Base-by-base conservation (phyloP, 163 green algal species). In the Scenedesmus sp. region DNA sequence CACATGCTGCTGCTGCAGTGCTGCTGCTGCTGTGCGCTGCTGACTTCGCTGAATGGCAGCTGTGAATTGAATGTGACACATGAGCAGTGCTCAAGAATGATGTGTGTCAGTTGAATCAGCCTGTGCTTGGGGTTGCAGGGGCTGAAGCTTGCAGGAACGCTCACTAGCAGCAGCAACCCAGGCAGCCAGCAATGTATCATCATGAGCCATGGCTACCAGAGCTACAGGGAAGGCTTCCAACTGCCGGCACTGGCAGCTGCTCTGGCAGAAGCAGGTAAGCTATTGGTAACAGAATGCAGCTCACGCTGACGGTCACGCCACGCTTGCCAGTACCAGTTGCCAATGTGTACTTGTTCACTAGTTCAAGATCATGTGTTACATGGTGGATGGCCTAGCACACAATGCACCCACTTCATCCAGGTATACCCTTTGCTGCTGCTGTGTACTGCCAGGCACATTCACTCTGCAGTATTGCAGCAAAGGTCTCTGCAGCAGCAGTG, bases 191-290 rank as follows among this genome's bases (percentile, higher is more conserved):
- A 84, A 55, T 86, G 70, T 34, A 90, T 94, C 0, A 90, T 96
- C 18, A 82, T 96, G 54, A 96, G 94, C 74, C 94, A 96, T 67
- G 94, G 94, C 9, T 96, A 95, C 82, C 76, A 84, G 1, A 81
- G 34, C 26, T 20, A 57, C 60, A 96, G 94, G 81, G 92, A 96
- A 59, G 90, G 88, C 1, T 93, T 94, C 52, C 82, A 93, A 13
- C 77, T 95, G 57, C 90, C 90, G 13, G 26, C 56, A 26, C 23
- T 96, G 1, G 94, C 94, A n/a, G 57, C 77, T 5, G 89, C 82
- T 62, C 83, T 95, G 1, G 92, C 89, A 34, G 59, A 55, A 67
- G 86, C 88, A 82, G 77, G 55, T 87, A 13, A 52, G 86, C 9
- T 76, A 6, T 1, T n/a, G 12, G 23, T 79, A 52, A 79, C 13